These are phyloP conservation scores for Vinca minor DNA, from an alignment of 257 asterid genomes.

Conservation along the genomic window DNA sequence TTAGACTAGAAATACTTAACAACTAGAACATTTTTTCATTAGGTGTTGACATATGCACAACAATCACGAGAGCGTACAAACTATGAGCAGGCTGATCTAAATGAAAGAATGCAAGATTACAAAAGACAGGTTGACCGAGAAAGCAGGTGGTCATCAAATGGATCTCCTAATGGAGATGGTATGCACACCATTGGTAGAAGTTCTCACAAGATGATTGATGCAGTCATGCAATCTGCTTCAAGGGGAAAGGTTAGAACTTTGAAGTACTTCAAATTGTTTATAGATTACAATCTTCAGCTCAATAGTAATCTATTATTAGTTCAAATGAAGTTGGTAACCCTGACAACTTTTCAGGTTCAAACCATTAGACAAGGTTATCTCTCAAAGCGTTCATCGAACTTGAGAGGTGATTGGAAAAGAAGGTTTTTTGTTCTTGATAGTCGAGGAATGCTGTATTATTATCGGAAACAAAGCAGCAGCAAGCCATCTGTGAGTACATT, in stretches of 20 bases:
- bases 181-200: slow-evolving; percentile 95
- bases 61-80: slow-evolving; percentile 94
- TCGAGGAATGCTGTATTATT: slow-evolving; percentile 98
- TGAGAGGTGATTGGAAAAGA: slow-evolving; percentile 99
- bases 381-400: slow-evolving; percentile 87
- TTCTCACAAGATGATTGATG: slow-evolving; percentile 98
- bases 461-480: slow-evolving; percentile 94
- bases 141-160: slow-evolving; percentile 82
- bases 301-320: not conserved
- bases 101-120: slow-evolving; percentile 97
- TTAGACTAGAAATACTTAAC: not conserved
- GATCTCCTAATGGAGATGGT: slow-evolving; percentile 98
- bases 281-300: slow-evolving; percentile 10
- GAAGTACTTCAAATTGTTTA: slow-evolving; percentile 13
- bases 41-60: slow-evolving; percentile 95
- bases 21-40: slow-evolving; percentile 13
- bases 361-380: slow-evolving; percentile 99
- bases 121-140: slow-evolving; percentile 89
- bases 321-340: not conserved
- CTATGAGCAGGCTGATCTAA: slow-evolving; percentile 93
- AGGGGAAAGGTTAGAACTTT: slow-evolving; percentile 73
- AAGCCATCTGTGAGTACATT: slow-evolving; percentile 84
- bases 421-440: slow-evolving; percentile 99
- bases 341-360: slow-evolving; percentile 66
- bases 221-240: slow-evolving; percentile 96